These are phyloP conservation scores for Phenoliferia sp. DNA, from an alignment of 1,284 basidiomycete genomes.

Conservation along the genomic window DNA sequence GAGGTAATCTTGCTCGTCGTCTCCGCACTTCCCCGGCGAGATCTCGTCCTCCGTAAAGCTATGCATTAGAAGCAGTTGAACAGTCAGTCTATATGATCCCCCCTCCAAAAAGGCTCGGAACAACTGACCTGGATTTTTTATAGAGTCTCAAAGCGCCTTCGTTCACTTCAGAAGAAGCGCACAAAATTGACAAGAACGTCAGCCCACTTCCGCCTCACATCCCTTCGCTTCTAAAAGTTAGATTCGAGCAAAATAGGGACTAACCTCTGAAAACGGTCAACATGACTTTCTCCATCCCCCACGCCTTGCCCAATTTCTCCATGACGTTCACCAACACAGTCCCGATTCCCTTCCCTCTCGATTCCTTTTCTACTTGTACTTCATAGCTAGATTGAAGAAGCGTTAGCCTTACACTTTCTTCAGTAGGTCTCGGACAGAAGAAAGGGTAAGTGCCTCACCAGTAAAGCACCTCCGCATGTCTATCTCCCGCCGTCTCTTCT, in stretches of 20 bases:
- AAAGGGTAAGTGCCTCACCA: constrained; percentile 17
- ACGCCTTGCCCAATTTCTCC: constrained; percentile 14
- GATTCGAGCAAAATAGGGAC: not conserved
- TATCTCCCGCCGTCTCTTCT: constrained; percentile 28
- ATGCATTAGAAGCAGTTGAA: not conserved
- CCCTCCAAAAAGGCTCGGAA: not conserved
- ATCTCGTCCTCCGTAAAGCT: constrained; percentile 22
- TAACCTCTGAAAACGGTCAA: constrained; percentile 34
- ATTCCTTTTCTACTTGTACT: constrained; percentile 19
- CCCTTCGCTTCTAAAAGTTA: not conserved
- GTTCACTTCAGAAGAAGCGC: constrained; percentile 18
- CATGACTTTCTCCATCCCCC: constrained; percentile 32
- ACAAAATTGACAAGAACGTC: not conserved
- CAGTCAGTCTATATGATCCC: not conserved
- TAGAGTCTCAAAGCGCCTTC: constrained; percentile 16
- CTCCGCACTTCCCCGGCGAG: constrained; percentile 12
- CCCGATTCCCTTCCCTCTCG: constrained; percentile 14
- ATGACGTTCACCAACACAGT: constrained; percentile 27
- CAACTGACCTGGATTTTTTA: constrained; percentile 9
- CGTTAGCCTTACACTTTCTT: not conserved
- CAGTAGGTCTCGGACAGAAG: not conserved
- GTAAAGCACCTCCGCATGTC: constrained; percentile 30
- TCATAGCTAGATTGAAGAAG: constrained; percentile 26
- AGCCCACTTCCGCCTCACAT: not conserved
- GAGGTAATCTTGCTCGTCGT: constrained; percentile 14